Percentiles rank a stretch among this genome's conserved stretches.
Evolutionary conservation across 176 grass and related monocot genomes (phyloP).

Genomic region (Zoysia japonica): DNA sequence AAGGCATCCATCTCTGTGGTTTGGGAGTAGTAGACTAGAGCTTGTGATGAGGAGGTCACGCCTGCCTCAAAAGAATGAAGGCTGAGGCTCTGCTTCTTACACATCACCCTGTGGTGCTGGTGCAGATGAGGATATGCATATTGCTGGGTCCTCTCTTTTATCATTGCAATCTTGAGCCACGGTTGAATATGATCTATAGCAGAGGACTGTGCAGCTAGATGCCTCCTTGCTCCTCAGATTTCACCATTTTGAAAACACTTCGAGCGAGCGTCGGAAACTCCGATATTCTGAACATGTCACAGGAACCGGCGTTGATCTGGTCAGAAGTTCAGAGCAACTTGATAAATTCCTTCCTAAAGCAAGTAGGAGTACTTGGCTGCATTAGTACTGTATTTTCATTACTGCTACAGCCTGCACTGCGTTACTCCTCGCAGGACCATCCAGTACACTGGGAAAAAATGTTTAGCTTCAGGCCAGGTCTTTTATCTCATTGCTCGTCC

Average conservation of each 20-base stretch:
- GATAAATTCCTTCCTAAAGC: background rate
- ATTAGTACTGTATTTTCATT: conserved; percentile 1
- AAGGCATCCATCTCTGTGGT: conserved; percentile 4
- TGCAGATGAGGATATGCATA: conserved; percentile 9
- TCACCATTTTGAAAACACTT: conserved; percentile 2
- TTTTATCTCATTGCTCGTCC: background rate
- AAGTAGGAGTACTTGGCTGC: background rate
- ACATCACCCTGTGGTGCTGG: background rate
- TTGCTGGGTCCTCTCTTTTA: conserved; percentile 36
- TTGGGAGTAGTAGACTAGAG: background rate
- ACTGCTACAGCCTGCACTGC: background rate
- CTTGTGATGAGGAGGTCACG: conserved; percentile 36
- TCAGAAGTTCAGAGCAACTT: background rate
- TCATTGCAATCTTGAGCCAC: conserved; percentile 45
- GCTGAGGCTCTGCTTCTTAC: conserved; percentile 25
- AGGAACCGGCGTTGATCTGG: background rate
- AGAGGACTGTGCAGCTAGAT: conserved; percentile 3
- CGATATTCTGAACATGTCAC: background rate
- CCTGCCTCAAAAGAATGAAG: conserved; percentile 56
- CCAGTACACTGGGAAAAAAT: background rate
- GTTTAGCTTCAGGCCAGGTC: background rate
- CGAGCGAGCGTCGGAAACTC: background rate
- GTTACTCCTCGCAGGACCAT: conserved; percentile 18
- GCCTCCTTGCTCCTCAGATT: conserved; percentile 16
- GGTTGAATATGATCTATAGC: conserved; percentile 17